Percentiles rank a stretch among this genome's conserved stretches.
Conservation (phyloP, 1,139 yeast genomes). For the Blastobotrys niveus region DNA sequence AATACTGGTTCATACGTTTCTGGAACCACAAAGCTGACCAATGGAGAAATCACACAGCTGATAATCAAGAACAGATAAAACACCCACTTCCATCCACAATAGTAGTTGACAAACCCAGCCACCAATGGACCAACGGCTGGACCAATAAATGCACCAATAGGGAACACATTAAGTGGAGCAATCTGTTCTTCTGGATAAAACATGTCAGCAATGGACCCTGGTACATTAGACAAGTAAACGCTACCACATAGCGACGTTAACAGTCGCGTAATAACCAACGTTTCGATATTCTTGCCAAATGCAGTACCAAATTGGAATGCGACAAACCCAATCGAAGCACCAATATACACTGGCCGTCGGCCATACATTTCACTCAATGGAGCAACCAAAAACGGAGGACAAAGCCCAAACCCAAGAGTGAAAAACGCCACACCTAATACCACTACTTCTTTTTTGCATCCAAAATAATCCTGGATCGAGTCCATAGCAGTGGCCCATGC, state of each 20-base stretch:
- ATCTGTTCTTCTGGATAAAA: constrained; percentile 54
- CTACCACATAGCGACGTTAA: constrained; percentile 64
- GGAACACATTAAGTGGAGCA: constrained; percentile 62
- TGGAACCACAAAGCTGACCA: constrained; percentile 43
- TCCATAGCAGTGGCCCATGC: constrained; percentile 53
- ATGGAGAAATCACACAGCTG: constrained; percentile 51
- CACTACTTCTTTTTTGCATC: constrained; percentile 53
- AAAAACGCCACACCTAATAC: constrained; percentile 59
- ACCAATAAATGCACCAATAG: constrained; percentile 71
- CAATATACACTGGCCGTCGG: constrained; percentile 55
- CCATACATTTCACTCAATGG: constrained; percentile 75
- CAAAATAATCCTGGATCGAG: constrained; percentile 45
- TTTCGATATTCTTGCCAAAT: constrained; percentile 56
- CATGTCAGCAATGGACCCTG: constrained; percentile 67
- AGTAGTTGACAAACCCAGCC: constrained; percentile 57
- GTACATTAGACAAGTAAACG: constrained; percentile 69
- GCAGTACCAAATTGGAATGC: constrained; percentile 64
- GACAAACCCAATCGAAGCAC: constrained; percentile 51
- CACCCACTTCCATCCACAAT: constrained; percentile 52
- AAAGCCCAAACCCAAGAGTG: constrained; percentile 62
- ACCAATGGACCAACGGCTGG: constrained; percentile 70
- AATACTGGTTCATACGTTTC: constrained; percentile 70
- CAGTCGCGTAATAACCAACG: constrained; percentile 60
- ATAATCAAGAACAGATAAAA: constrained; percentile 63
- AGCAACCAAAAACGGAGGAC: constrained; percentile 59